Evolutionary conservation across 371 early-diverging fungal genomes (phyloP).

Genomic region (Actinomucor elegans): DNA sequence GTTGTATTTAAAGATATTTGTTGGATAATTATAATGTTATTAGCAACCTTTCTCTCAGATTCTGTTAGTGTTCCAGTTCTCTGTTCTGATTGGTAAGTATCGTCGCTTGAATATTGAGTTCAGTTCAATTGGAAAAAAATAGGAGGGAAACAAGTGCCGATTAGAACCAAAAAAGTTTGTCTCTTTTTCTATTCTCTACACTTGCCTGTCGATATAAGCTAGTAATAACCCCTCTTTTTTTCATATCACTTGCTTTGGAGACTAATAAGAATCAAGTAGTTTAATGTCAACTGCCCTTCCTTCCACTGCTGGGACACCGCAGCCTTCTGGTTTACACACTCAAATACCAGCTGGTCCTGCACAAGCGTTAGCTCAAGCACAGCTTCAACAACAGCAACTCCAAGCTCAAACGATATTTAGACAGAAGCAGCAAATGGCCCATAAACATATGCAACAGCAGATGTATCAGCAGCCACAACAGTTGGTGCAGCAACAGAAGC

Average conservation of each 20-base stretch:
- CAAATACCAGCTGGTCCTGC: slow-evolving; percentile 19
- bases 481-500: slow-evolving; percentile 9
- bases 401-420: slow-evolving; percentile 29
- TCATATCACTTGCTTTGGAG: no score
- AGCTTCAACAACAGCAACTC: slow-evolving; percentile 16
- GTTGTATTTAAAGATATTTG: background rate
- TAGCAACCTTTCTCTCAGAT: no score
- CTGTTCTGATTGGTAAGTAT: no score
- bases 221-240: no score
- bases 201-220: no score
- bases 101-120: no score
- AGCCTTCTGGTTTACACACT: slow-evolving; percentile 14
- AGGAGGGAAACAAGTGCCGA: no score
- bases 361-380: slow-evolving; percentile 24
- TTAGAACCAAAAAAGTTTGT: no score
- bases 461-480: slow-evolving; percentile 14
- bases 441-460: slow-evolving; percentile 18
- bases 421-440: slow-evolving; percentile 23
- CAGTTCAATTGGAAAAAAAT: no score
- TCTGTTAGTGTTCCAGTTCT: no score
- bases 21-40: no score
- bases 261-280: background rate
- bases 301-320: slow-evolving; percentile 23
- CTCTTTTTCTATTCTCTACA: no score
- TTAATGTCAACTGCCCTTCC: slow-evolving; percentile 29